Conservation (phyloP, 2,329 filamentous ascomycete genomes). For the Colletotrichum noveboracense region DNA sequence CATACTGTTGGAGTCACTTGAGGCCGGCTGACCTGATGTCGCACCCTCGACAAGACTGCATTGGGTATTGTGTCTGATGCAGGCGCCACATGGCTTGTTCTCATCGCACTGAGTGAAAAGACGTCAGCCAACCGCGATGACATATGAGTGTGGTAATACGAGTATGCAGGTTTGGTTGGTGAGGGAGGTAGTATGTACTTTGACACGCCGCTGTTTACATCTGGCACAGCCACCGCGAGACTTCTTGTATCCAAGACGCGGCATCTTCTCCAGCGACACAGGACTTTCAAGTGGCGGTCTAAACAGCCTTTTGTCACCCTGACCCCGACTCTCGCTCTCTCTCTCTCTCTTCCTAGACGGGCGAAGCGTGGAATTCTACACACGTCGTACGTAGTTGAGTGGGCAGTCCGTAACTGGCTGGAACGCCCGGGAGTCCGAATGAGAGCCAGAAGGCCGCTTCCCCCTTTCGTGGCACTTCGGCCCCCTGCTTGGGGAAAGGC, state of each 20-base stretch:
- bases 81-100: conserved; percentile 39
- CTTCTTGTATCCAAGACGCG: conserved; percentile 39
- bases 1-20: neutral
- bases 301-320: neutral
- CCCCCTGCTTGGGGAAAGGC: neutral
- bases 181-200: conserved; percentile 27
- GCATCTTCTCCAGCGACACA: conserved; percentile 17
- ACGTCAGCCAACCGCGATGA: neutral
- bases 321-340: neutral
- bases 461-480: neutral
- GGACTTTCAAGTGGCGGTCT: neutral
- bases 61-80: conserved; percentile 36
- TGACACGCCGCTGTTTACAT: conserved; percentile 42
- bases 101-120: conserved; percentile 38
- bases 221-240: conserved; percentile 38
- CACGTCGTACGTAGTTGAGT: neutral
- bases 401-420: neutral
- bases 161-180: neutral
- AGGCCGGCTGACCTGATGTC: conserved; percentile 1
- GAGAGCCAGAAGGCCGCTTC: neutral
- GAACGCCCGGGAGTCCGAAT: neutral
- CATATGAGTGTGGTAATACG: neutral
- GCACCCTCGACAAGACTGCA: conserved; percentile 32
- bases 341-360: neutral
- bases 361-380: neutral